Conservation (phyloP, 148 eudicot genomes). For the Spergularia bocconei region DNA sequence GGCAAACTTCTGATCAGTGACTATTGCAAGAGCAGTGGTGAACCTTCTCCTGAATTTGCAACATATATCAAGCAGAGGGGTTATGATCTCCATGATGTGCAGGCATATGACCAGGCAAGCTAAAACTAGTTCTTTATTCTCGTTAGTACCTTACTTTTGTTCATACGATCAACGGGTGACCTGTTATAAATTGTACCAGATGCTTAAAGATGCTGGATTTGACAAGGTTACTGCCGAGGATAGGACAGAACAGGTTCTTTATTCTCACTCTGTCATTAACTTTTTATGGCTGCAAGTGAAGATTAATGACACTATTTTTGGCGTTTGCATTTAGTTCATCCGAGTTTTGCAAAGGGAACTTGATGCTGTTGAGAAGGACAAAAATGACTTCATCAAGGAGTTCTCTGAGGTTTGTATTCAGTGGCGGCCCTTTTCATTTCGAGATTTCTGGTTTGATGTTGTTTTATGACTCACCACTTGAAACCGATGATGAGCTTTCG, state of each 20-base stretch:
- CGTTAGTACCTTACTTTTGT: no score
- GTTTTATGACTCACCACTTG: not conserved
- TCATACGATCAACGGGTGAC: not conserved
- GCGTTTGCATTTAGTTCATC: constrained; percentile 51
- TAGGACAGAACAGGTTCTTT: constrained; percentile 76
- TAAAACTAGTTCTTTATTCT: not conserved
- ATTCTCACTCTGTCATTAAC: not conserved
- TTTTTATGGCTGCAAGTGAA: not conserved
- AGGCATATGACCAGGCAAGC: constrained; percentile 84
- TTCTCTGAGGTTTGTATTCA: constrained; percentile 70
- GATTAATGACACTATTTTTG: not conserved
- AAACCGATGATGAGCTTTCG: not conserved
- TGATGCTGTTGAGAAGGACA: constrained; percentile 64
- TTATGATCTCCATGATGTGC: constrained; percentile 90
- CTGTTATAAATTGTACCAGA: constrained; percentile 36
- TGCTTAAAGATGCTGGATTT: constrained; percentile 96
- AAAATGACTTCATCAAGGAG: constrained; percentile 66
- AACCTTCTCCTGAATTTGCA: constrained; percentile 73
- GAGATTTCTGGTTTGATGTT: no score
- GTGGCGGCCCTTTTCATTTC: not conserved
- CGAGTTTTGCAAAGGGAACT: constrained; percentile 73
- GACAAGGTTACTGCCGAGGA: constrained; percentile 81
- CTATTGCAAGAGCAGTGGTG: constrained; percentile 70
- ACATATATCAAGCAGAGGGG: constrained; percentile 90
- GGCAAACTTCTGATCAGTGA: constrained; percentile 91